A percentile compares a stretch with the other conserved stretches of the same genome.
Evolutionary conservation across 2,329 filamentous ascomycete genomes (phyloP).

Genomic region (Talaromyces sp.): DNA sequence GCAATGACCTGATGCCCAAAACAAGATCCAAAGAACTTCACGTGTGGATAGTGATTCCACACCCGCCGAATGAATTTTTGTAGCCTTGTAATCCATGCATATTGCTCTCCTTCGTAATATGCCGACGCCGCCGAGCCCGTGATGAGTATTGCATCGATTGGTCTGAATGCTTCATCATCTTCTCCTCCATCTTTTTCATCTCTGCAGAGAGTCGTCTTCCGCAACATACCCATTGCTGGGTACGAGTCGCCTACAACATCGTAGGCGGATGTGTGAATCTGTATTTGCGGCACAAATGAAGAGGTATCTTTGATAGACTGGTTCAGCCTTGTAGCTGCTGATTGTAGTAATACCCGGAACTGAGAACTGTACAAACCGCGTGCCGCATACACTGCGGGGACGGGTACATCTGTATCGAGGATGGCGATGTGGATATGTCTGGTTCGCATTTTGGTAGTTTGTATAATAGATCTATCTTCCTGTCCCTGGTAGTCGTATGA

Average conservation of each 20-base stretch:
- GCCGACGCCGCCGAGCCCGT: slow-evolving; percentile 28
- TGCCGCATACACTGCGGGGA: slow-evolving; percentile 26
- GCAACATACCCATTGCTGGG: slow-evolving; percentile 24
- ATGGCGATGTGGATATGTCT: slow-evolving; percentile 30
- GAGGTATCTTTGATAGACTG: neutral
- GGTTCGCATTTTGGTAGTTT: neutral
- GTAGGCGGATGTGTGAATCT: slow-evolving; percentile 29
- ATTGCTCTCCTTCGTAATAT: slow-evolving; percentile 19
- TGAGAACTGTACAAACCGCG: slow-evolving; percentile 35
- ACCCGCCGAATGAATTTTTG: slow-evolving; percentile 25
- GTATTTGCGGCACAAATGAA: slow-evolving; percentile 13
- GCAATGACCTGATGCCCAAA: slow-evolving; percentile 32
- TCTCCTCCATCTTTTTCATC: slow-evolving; percentile 1
- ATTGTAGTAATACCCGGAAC: slow-evolving; percentile 29
- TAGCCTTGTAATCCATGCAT: slow-evolving; percentile 28
- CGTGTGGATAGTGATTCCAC: slow-evolving; percentile 23
- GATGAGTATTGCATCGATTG: slow-evolving; percentile 30
- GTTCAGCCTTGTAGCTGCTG: slow-evolving; percentile 27
- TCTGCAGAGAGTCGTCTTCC: slow-evolving; percentile 6
- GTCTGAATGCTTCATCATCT: slow-evolving; percentile 4
- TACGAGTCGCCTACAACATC: slow-evolving; percentile 29
- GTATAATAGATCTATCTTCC: no score
- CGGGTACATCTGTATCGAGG: slow-evolving; percentile 34
- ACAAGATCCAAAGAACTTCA: slow-evolving; percentile 32
- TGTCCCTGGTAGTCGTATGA: neutral